These are phyloP conservation scores for Lentithecium fluviatile DNA, from an alignment of 495 filamentous ascomycete genomes.

Conservation along the genomic window DNA sequence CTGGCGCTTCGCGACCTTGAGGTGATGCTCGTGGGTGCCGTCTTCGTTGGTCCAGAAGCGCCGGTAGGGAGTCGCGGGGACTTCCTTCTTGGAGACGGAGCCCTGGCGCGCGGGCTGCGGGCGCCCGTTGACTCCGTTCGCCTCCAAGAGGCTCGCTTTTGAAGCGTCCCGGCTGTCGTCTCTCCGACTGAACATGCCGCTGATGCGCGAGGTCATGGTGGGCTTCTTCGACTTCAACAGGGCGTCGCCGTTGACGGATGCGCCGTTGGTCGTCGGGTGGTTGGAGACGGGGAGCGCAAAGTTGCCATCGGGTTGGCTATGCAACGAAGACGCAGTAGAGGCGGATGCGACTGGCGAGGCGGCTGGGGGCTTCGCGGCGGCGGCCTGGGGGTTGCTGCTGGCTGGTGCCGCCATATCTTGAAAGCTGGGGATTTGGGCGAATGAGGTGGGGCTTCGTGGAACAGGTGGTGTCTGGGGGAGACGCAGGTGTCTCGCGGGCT, in stretches of 20 bases:
- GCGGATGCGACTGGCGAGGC: slow-evolving; percentile 31
- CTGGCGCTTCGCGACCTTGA: slow-evolving; percentile 84
- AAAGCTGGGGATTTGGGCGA: not conserved
- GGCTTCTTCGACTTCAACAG: slow-evolving; percentile 37
- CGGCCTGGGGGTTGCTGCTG: slow-evolving; percentile 17
- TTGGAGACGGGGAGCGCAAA: slow-evolving; percentile 25
- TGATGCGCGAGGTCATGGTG: slow-evolving; percentile 42
- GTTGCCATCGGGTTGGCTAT: slow-evolving; percentile 34
- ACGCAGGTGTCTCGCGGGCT: slow-evolving; percentile 33
- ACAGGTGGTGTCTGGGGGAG: slow-evolving; percentile 4
- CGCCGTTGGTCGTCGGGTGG: slow-evolving; percentile 1
- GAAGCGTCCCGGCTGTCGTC: slow-evolving; percentile 35
- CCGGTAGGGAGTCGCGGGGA: slow-evolving; percentile 40
- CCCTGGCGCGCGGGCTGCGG: slow-evolving; percentile 31
- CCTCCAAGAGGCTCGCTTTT: slow-evolving; percentile 29
- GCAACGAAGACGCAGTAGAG: slow-evolving; percentile 34
- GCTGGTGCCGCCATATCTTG: slow-evolving; percentile 20
- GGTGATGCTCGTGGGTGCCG: slow-evolving; percentile 78
- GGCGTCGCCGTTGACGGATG: slow-evolving; percentile 21
- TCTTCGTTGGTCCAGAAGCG: slow-evolving; percentile 62
- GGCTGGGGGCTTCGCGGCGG: slow-evolving; percentile 20
- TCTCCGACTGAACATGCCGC: slow-evolving; percentile 43
- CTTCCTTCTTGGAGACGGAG: slow-evolving; percentile 38
- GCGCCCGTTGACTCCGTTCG: slow-evolving; percentile 22
- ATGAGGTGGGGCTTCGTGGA: not conserved